Evolutionary conservation across 1,284 basidiomycete genomes (phyloP).

Genomic region (Taiwanofungus camphoratus): DNA sequence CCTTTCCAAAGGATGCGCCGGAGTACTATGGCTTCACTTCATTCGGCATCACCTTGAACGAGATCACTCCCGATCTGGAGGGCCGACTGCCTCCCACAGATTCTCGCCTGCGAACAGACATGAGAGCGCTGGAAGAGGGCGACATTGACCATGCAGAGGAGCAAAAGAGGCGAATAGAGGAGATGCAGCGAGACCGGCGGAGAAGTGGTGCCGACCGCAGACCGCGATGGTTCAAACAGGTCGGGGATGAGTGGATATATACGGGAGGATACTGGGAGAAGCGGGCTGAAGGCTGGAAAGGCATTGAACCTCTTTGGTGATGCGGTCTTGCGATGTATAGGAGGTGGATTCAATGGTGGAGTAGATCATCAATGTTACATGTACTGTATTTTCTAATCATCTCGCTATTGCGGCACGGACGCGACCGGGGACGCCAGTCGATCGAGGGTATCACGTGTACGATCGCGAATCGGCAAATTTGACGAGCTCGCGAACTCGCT

Average conservation of each 20-base stretch:
- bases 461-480: too few relatives aligned
- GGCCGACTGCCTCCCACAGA: conserved; percentile 77
- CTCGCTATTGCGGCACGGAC: too few relatives aligned
- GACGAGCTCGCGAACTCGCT: too few relatives aligned
- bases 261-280: conserved; percentile 81
- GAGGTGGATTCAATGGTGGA: not conserved
- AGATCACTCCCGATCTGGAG: conserved; percentile 67
- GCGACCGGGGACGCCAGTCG: too few relatives aligned
- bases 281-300: conserved; percentile 58
- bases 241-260: conserved; percentile 72
- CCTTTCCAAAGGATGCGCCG: conserved; percentile 68
- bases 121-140: conserved; percentile 82
- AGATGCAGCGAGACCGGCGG: conserved; percentile 63
- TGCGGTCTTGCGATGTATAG: too few relatives aligned
- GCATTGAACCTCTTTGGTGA: conserved; percentile 57
- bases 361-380: too few relatives aligned
- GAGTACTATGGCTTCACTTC: conserved; percentile 81
- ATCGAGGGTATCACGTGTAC: too few relatives aligned
- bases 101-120: conserved; percentile 81
- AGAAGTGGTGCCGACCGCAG: conserved; percentile 46
- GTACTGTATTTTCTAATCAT: too few relatives aligned
- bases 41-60: conserved; percentile 79
- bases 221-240: conserved; percentile 70
- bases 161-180: conserved; percentile 75
- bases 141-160: conserved; percentile 71